phyloP scores from a whole-genome alignment of 345 rosid genomes.

The Clarkia xantiana region DNA sequence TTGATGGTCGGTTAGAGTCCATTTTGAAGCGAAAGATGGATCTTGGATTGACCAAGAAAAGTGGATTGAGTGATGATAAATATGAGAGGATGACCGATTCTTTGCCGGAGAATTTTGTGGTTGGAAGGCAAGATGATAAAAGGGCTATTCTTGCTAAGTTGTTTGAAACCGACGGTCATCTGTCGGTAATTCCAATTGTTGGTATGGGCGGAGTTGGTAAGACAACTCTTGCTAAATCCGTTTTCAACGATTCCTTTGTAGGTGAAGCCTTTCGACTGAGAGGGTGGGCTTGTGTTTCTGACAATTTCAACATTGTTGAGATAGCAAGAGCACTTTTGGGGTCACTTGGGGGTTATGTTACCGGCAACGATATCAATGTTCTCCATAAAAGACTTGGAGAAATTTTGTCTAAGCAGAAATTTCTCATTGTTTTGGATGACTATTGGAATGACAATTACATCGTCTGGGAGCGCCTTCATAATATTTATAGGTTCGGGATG shows the following conservation, averaged over 20 bases:
- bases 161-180: too few species aligned
- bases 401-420: background rate
- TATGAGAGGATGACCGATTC: background rate
- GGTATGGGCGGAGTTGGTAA: too few species aligned
- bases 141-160: too few species aligned
- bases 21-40: background rate
- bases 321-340: too few species aligned
- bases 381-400: too few species aligned
- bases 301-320: too few species aligned
- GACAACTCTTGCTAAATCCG: background rate
- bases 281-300: too few species aligned
- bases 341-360: too few species aligned
- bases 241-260: background rate
- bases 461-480: background rate
- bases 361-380: too few species aligned
- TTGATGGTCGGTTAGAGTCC: background rate
- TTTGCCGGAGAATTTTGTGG: background rate
- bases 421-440: too few species aligned
- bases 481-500: background rate
- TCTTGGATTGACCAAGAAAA: constrained; percentile 2
- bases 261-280: background rate
- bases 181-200: too few species aligned
- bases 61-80: background rate
- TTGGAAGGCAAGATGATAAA: background rate
- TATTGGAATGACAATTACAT: constrained; percentile 5